Conservation (phyloP, 2,329 filamentous ascomycete genomes). For the Aspergillus sergii region DNA sequence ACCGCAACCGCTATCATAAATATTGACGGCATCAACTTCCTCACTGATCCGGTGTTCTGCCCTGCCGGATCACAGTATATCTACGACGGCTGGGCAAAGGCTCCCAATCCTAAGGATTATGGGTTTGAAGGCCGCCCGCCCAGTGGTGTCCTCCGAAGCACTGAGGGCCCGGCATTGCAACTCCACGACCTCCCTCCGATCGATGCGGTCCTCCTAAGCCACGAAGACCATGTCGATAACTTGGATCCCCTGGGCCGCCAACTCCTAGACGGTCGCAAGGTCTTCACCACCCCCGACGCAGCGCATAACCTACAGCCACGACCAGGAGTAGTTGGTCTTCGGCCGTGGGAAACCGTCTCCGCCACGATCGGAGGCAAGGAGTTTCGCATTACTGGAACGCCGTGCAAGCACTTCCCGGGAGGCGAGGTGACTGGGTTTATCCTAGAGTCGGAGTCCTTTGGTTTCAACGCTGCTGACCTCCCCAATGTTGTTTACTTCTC, state of each 20-base stretch:
- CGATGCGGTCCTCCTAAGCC: conserved; percentile 50
- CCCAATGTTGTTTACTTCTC: conserved; percentile 55
- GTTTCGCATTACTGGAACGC: conserved; percentile 48
- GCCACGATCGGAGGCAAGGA: conserved; percentile 33
- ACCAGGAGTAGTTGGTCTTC: conserved; percentile 44
- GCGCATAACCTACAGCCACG: conserved; percentile 48
- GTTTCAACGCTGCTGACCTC: conserved; percentile 32
- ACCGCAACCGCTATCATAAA: conserved; percentile 51
- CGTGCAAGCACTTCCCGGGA: conserved; percentile 48
- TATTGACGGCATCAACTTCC: conserved; percentile 41
- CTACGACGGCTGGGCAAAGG: conserved; percentile 47
- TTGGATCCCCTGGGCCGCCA: conserved; percentile 48
- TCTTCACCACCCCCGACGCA: conserved; percentile 49
- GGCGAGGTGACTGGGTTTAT: conserved; percentile 53
- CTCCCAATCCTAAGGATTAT: conserved; percentile 54
- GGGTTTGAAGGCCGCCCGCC: conserved; percentile 10
- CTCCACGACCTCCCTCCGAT: conserved; percentile 42
- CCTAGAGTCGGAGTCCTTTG: conserved; percentile 41
- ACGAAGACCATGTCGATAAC: conserved; percentile 54
- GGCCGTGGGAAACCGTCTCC: conserved; percentile 42
- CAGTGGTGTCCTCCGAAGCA: conserved; percentile 15
- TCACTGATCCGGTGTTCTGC: conserved; percentile 49
- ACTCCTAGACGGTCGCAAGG: conserved; percentile 47
- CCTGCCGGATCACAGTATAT: conserved; percentile 28
- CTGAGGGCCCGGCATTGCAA: conserved; percentile 22